Percentiles rank a stretch among this genome's conserved stretches.
These are phyloP conservation scores for Perkinsus marinus DNA, from an alignment of 169 alveolate genomes.

Conservation along the genomic window DNA sequence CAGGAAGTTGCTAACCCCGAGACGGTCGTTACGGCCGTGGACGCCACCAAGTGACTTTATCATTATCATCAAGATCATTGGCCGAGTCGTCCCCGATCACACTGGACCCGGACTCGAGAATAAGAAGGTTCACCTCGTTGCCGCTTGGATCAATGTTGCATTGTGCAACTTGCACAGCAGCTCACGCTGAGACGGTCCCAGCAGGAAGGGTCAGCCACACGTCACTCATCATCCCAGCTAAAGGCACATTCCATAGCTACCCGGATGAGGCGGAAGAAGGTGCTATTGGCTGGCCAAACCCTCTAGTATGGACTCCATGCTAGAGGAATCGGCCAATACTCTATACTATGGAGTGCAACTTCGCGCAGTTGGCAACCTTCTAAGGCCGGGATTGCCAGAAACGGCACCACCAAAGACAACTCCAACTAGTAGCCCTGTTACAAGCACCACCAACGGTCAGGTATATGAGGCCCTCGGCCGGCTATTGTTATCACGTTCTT, in stretches of 20 bases:
- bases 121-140: neutral
- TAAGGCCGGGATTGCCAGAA: too few relatives aligned
- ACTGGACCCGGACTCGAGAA: neutral
- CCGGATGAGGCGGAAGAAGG: neutral
- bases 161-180: too few relatives aligned
- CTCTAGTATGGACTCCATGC: too few relatives aligned
- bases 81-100: neutral
- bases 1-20: slow-evolving; percentile 45
- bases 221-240: neutral
- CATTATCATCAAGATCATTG: neutral
- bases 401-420: neutral
- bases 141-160: neutral
- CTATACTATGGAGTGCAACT: neutral
- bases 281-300: neutral
- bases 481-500: neutral
- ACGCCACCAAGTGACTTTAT: slow-evolving; percentile 30
- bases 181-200: too few relatives aligned
- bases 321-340: too few relatives aligned
- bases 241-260: slow-evolving; percentile 1
- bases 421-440: neutral
- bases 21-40: slow-evolving; percentile 47
- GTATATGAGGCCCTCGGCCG: neutral
- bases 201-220: neutral
- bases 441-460: neutral
- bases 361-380: slow-evolving; percentile 2